Evolutionary conservation across 2,329 filamentous ascomycete species (phyloP).

Genomic region (Stromatinia cepivora): DNA sequence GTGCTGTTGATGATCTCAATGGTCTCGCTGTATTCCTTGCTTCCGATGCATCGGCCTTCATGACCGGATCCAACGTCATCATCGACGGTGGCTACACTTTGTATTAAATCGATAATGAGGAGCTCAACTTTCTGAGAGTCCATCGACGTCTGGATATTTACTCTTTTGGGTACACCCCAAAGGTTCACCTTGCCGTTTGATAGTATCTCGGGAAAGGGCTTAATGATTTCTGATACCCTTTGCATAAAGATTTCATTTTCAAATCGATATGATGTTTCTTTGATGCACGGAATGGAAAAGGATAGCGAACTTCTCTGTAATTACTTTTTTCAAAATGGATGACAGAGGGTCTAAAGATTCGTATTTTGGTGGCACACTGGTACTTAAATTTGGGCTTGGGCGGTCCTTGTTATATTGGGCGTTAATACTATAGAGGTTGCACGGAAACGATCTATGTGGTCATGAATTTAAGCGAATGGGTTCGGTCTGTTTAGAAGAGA

Average conservation of each 20-base stretch:
- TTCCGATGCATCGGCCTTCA: slow-evolving; percentile 70
- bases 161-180: slow-evolving; percentile 6
- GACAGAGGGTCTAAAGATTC: slow-evolving; percentile 10
- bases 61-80: slow-evolving; percentile 69
- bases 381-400: slow-evolving; percentile 8
- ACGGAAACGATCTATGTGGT: slow-evolving; percentile 11
- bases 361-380: not conserved
- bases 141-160: slow-evolving; percentile 16
- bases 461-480: slow-evolving; percentile 10
- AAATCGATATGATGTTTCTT: slow-evolving; percentile 16
- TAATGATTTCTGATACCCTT: slow-evolving; percentile 11
- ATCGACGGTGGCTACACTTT: slow-evolving; percentile 41
- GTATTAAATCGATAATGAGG: slow-evolving; percentile 36
- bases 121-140: slow-evolving; percentile 10
- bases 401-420: not conserved
- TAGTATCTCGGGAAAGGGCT: slow-evolving; percentile 3
- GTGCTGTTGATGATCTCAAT: slow-evolving; percentile 74
- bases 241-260: slow-evolving; percentile 16
- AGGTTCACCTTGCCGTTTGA: not conserved
- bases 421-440: slow-evolving; percentile 13
- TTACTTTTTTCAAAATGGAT: slow-evolving; percentile 2
- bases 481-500: not conserved
- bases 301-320: slow-evolving; percentile 7
- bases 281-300: slow-evolving; percentile 6
- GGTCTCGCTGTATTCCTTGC: slow-evolving; percentile 75